Base-by-base conservation (phyloP, 139 green algal species). In the Tetraselmis chui region DNA sequence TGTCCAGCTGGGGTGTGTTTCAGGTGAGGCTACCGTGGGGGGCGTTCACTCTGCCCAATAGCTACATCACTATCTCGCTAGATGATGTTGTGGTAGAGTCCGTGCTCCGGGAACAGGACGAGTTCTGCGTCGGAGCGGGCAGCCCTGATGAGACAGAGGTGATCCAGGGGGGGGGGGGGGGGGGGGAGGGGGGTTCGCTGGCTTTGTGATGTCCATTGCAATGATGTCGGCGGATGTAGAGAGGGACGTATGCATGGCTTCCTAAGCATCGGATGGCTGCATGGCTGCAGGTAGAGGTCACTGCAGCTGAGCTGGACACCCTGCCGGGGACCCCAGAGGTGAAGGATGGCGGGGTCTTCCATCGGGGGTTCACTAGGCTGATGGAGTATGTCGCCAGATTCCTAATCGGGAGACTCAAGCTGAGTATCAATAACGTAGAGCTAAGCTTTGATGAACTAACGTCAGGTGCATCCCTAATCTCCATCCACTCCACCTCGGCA, bases 281-380 rank as follows among this genome's bases (percentile, higher is more conserved):
- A 87, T 78, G 80, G 85, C 27, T 96, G 86, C 89, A 92, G 59
- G 93, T 90, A 0, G 84, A 92, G 84, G 85, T 95, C 30, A 92
- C 92, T n/a, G 92, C 91, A 22, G 87, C 89, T 24, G 91, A 96
- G 89, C 86, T 94, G 25, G 84, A 87, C 18, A 92, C 92, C 78
- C 84, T 90, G 59, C 86, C 87, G 5, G 76, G 83, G 67, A 30
- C 83, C 82, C 79, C 45, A 59, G 76, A 45, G 75, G 77, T 78
- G 79, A 77, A 67, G 30, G 78, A 30, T 79, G 23, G 27, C 32
- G 28, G 59, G 27, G 11, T 80, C 32, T 28, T 30, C 11, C 11
- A 5, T 5, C 45, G 45, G 45, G 45, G 45, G 11, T 67, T 67
- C 18, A 18, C 45, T 5, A 18, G 45, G 45, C 45, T 67, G 11